A percentile compares a stretch with the other conserved stretches of the same genome.
Evolutionary conservation across 768 basidiomycete genomes (phyloP).

Genomic region (Pisolithus sp.): DNA sequence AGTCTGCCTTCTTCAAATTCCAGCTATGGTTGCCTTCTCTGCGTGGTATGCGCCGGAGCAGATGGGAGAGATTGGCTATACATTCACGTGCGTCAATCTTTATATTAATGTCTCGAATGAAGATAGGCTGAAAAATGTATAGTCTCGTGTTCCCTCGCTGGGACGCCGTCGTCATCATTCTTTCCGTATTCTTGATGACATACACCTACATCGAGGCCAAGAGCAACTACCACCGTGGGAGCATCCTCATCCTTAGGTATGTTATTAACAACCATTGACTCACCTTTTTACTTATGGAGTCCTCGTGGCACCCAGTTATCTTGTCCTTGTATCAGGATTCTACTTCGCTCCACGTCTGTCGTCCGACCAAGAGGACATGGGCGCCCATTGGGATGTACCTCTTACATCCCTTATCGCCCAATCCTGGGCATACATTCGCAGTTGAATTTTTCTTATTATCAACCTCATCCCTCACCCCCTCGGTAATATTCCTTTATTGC

Average conservation of each 20-base stretch:
- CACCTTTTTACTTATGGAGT: neutral
- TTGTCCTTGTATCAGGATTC: constrained; percentile 88
- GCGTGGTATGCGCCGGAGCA: constrained; percentile 86
- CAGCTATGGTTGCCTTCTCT: constrained; percentile 98
- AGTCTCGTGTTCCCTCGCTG: constrained; percentile 97
- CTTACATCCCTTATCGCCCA: constrained; percentile 1
- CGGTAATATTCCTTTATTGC: no score
- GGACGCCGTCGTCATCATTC: constrained; percentile 92
- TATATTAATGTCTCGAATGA: neutral
- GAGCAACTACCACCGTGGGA: constrained; percentile 96
- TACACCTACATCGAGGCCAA: constrained; percentile 99
- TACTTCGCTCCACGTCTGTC: constrained; percentile 66
- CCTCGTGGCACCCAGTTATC: constrained; percentile 50
- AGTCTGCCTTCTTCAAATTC: constrained; percentile 95
- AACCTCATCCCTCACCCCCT: neutral
- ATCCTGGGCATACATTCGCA: constrained; percentile 1
- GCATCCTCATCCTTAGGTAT: constrained; percentile 89
- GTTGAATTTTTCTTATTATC: neutral
- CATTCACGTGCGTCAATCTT: constrained; percentile 75
- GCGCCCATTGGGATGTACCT: constrained; percentile 2
- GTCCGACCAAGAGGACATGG: constrained; percentile 15
- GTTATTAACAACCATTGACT: neutral
- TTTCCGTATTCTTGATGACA: constrained; percentile 96
- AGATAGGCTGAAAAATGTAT: constrained; percentile 4
- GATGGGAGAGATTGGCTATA: constrained; percentile 81